These are phyloP conservation scores for Penicillium decumbens DNA, from an alignment of 2,329 filamentous ascomycete species.

Conservation along the genomic window DNA sequence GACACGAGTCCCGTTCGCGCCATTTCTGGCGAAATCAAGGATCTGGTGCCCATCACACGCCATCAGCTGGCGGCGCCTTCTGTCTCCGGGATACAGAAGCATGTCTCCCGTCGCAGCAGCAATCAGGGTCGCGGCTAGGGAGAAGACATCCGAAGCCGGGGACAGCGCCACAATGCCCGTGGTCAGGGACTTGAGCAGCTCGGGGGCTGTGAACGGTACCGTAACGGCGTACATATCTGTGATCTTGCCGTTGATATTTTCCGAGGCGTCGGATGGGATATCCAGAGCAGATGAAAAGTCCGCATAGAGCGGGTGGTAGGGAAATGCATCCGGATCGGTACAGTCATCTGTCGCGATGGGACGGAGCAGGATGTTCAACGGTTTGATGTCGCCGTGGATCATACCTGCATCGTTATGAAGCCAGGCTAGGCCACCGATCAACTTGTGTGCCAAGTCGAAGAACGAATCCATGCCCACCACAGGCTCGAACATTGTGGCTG, in stretches of 20 bases:
- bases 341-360: conserved; percentile 14
- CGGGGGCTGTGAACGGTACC: conserved; percentile 45
- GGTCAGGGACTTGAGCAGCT: conserved; percentile 37
- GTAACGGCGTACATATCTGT: conserved; percentile 40
- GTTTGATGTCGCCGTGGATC: conserved; percentile 49
- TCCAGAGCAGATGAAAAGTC: conserved; percentile 45
- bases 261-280: conserved; percentile 6
- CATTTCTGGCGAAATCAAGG: conserved; percentile 39
- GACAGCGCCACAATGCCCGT: conserved; percentile 34
- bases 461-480: conserved; percentile 40
- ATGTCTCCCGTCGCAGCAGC: conserved; percentile 45
- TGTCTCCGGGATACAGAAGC: conserved; percentile 40
- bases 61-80: conserved; percentile 41
- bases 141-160: conserved; percentile 44
- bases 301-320: conserved; percentile 41
- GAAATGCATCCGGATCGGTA: conserved; percentile 23
- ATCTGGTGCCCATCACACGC: conserved; percentile 43
- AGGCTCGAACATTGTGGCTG: conserved; percentile 45
- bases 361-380: conserved; percentile 43
- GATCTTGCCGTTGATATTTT: conserved; percentile 4
- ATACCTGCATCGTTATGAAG: conserved; percentile 40
- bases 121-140: conserved; percentile 44
- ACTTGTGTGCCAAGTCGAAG: conserved; percentile 38
- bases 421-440: conserved; percentile 43
- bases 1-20: conserved; percentile 36